Conservation (phyloP, 805 yeast species). For the Yarrowia phangngaensis region DNA sequence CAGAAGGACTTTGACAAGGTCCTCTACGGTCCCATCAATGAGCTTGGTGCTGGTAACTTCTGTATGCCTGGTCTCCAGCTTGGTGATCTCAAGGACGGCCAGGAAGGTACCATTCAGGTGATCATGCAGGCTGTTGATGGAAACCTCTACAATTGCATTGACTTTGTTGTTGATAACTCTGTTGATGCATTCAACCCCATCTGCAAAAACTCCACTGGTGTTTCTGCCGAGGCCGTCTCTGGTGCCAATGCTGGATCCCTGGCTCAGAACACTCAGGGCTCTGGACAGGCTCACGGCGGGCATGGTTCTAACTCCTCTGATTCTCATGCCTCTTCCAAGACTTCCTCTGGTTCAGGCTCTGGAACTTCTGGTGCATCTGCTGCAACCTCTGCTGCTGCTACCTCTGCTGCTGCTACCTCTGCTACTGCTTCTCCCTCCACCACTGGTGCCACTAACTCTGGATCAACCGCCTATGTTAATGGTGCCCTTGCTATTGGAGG, state of each 20-base stretch:
- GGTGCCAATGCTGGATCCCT: conserved; percentile 30
- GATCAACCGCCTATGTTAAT: conserved; percentile 6
- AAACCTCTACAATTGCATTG: conserved; percentile 36
- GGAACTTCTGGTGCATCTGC: conserved; percentile 27
- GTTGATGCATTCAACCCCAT: conserved; percentile 29
- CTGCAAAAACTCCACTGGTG: conserved; percentile 34
- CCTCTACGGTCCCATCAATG: conserved; percentile 30
- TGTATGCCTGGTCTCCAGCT: conserved; percentile 32
- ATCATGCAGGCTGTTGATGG: conserved; percentile 34
- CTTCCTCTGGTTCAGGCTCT: conserved; percentile 26
- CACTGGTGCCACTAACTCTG: neutral
- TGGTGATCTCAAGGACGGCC: conserved; percentile 28
- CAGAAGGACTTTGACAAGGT: conserved; percentile 31
- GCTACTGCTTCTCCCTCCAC: conserved; percentile 21
- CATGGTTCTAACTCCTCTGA: conserved; percentile 6
- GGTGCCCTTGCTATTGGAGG: conserved; percentile 21
- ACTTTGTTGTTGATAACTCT: conserved; percentile 30
- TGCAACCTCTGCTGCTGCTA: conserved; percentile 26
- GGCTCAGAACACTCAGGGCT: conserved; percentile 21
- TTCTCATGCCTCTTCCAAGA: conserved; percentile 29
- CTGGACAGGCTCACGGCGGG: conserved; percentile 12
- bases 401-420: conserved; percentile 10
- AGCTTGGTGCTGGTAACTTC: conserved; percentile 34
- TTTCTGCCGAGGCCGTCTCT: conserved; percentile 31
- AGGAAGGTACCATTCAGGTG: conserved; percentile 35